Conservation (phyloP, 345 rosid genomes). For the Cardamine resedifolia region DNA sequence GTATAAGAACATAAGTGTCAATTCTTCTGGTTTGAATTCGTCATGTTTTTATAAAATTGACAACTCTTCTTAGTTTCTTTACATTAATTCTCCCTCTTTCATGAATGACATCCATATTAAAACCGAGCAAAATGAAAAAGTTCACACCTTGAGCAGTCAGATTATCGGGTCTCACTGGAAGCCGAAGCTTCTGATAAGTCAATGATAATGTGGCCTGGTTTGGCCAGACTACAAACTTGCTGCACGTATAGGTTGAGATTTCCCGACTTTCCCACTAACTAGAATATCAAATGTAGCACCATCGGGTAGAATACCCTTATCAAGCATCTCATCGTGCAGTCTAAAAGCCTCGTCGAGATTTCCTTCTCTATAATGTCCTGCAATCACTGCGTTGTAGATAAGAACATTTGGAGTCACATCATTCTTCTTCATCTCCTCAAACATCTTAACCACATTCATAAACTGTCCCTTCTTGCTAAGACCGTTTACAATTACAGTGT, state of each 20-base stretch:
- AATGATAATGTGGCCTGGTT: background rate
- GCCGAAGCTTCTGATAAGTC: constrained; percentile 24
- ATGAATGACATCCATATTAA: background rate
- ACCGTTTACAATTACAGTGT: constrained; percentile 57
- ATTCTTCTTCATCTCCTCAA: constrained; percentile 64
- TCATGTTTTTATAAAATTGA: background rate
- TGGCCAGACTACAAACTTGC: constrained; percentile 23
- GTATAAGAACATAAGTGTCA: background rate
- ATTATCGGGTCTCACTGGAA: constrained; percentile 1
- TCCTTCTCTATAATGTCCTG: constrained; percentile 66
- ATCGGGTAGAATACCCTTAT: constrained; percentile 71
- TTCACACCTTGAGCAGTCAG: constrained; percentile 26
- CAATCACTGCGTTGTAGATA: constrained; percentile 66
- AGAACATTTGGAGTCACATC: constrained; percentile 54
- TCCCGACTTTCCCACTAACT: constrained; percentile 46
- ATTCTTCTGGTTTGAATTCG: background rate
- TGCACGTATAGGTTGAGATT: constrained; percentile 35
- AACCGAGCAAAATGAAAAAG: background rate
- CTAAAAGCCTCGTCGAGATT: constrained; percentile 68
- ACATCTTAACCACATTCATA: constrained; percentile 53
- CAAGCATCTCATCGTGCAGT: constrained; percentile 84
- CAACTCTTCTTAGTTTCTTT: background rate
- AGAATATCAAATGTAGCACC: constrained; percentile 66
- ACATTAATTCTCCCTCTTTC: background rate
- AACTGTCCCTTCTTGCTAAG: constrained; percentile 58